These are phyloP conservation scores for Candida coquimbonensis DNA, from an alignment of 805 yeast genomes.

Conservation along the genomic window DNA sequence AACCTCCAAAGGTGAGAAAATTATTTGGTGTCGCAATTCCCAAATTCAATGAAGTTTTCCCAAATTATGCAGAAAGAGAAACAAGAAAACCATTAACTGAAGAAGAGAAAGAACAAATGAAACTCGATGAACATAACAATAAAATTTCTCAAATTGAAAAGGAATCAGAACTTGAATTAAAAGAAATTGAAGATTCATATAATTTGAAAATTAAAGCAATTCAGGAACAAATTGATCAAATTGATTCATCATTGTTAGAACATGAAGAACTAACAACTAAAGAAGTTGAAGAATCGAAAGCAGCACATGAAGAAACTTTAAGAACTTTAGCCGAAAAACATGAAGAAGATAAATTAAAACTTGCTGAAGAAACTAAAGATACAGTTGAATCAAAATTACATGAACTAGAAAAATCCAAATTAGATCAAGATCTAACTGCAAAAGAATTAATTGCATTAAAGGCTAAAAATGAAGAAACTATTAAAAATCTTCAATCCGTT, in stretches of 20 bases:
- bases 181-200: conserved; percentile 15
- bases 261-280: conserved; percentile 10
- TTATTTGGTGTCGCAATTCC: conserved; percentile 9
- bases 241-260: conserved; percentile 14
- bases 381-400: conserved; percentile 13
- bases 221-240: conserved; percentile 16
- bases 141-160: conserved; percentile 13
- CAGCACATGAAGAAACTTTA: conserved; percentile 11
- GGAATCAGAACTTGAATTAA: conserved; percentile 12
- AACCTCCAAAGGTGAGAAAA: background rate
- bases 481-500: conserved; percentile 14
- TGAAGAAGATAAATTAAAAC: conserved; percentile 15
- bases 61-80: background rate
- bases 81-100: conserved; percentile 12
- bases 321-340: conserved; percentile 19
- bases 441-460: conserved; percentile 20
- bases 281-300: conserved; percentile 13
- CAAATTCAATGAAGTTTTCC: background rate
- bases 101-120: conserved; percentile 15
- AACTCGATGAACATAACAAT: conserved; percentile 13
- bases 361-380: conserved; percentile 19
- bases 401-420: conserved; percentile 18
- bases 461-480: conserved; percentile 18
- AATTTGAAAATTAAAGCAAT: conserved; percentile 17
- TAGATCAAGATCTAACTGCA: conserved; percentile 14